phyloP scores from a whole-genome alignment of 2,329 filamentous ascomycete species.

The Phialophora expanda region DNA sequence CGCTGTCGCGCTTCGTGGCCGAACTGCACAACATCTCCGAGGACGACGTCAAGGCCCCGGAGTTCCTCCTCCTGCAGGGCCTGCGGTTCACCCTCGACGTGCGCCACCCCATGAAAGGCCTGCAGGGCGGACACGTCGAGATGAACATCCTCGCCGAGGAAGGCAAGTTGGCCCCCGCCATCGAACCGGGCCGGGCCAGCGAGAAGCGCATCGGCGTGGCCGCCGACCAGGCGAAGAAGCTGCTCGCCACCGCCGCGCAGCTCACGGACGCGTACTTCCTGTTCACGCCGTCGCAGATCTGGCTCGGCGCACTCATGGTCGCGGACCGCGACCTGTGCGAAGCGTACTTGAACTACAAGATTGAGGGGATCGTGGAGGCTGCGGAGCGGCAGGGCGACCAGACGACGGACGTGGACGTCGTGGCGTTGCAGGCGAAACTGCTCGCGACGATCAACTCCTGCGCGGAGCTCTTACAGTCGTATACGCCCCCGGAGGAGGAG shows the following conservation, averaged over 20 bases:
- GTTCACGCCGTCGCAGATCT: conserved; percentile 92
- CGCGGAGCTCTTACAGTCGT: conserved; percentile 48
- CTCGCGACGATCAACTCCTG: conserved; percentile 48
- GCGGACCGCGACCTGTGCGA: conserved; percentile 64
- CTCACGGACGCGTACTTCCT: conserved; percentile 97
- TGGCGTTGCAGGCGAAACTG: conserved; percentile 39
- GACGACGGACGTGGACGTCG: background rate
- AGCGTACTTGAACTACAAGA: conserved; percentile 53
- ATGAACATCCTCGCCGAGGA: conserved; percentile 68
- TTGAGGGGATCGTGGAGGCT: conserved; percentile 40
- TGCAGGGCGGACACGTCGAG: conserved; percentile 87
- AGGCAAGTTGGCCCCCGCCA: conserved; percentile 44
- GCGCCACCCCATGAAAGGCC: conserved; percentile 82
- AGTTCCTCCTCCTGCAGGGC: conserved; percentile 90
- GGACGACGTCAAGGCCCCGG: conserved; percentile 85
- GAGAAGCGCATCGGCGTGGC: conserved; percentile 62
- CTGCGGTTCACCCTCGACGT: conserved; percentile 94
- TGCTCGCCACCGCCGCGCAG: conserved; percentile 78
- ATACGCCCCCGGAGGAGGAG: conserved; percentile 46
- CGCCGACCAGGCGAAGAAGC: conserved; percentile 72
- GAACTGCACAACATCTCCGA: conserved; percentile 72
- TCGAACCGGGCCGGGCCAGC: conserved; percentile 23
- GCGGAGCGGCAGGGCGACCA: conserved; percentile 3
- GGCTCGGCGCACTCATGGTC: conserved; percentile 78
- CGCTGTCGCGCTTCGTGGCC: conserved; percentile 68